phyloP scores from a whole-genome alignment of 1,284 basidiomycete genomes.

The Agaricales sp. region DNA sequence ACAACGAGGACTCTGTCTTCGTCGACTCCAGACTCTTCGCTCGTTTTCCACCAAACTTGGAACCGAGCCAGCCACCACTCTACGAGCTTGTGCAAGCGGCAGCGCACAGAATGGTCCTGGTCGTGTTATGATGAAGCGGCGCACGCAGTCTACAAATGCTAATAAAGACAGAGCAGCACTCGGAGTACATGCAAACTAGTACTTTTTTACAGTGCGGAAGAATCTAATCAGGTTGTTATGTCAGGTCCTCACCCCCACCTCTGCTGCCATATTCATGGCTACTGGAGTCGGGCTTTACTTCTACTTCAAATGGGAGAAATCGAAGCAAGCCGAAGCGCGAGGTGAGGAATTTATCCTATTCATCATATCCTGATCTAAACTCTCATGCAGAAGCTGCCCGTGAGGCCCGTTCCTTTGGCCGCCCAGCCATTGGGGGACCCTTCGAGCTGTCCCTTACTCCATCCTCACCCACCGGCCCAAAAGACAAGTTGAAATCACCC shows the following conservation, averaged over 20 bases:
- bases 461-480: slow-evolving; percentile 10
- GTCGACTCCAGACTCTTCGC: too few relatives aligned
- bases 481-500: slow-evolving; percentile 7
- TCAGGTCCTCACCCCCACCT: slow-evolving; percentile 1
- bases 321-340: neutral
- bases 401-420: neutral
- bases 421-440: neutral
- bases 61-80: too few relatives aligned
- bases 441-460: neutral
- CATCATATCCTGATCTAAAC: neutral
- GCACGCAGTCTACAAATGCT: neutral
- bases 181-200: neutral
- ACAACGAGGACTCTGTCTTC: too few relatives aligned
- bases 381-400: neutral
- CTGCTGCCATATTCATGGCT: slow-evolving; percentile 1
- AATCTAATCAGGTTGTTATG: too few relatives aligned
- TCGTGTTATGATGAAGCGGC: neutral
- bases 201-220: neutral
- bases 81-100: too few relatives aligned
- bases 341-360: neutral
- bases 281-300: neutral
- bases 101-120: neutral
- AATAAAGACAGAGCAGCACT: neutral
- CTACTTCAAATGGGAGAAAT: neutral
- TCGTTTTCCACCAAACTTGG: too few relatives aligned